Evolutionary conservation across 352 stramenopile genomes (phyloP), one percentile per base, ranked within the genome.

Genomic region (Globisporangium paddicum): DNA sequence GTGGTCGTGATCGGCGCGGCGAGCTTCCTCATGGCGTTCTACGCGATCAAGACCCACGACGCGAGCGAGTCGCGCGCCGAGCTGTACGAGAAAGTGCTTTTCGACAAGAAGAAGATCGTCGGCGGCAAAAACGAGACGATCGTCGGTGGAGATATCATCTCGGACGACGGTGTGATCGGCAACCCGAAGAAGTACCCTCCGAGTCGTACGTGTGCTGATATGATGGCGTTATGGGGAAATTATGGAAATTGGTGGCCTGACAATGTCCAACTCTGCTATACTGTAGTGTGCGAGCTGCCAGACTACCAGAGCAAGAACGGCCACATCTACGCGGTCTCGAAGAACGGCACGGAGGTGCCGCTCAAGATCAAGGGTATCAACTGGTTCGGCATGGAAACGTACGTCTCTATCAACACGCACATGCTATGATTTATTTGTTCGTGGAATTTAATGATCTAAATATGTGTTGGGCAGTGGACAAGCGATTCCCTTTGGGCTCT

Each of bases 341-440:
- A 71, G 30, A 86, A 88, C 50, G 79, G 82, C 9, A 82, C 72
- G 0, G 72, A 78, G 13, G 78, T 88, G 13, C 52, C 72, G 0
- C 52, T 92, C 8, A 52, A 69, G 23, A 89, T 92, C 69, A 92
- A 92, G 54, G 82, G 82, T 13, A 75, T 88, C 67, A 92, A 92
- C 55, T 92, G 82, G 81, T 91, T 74, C 54, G 78, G 78, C 35
- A 89, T 89, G 79, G 79, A 89, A 58, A 85, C 77, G 45, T 82
- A 73, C 56, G 78, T 58, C 30, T 18, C 13, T 6, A 5, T 23
- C 1, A 6, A 30, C 44, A n/a, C 3, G 16, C 13, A 40, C 34
- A 40, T 4, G 6, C 11, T n/a, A n/a, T n/a, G n/a, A n/a, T n/a
- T n/a, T n/a, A n/a, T n/a, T n/a, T n/a, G n/a, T n/a, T n/a, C n/a